phyloP scores from a whole-genome alignment of 225 moss, liverwort and hornwort species.

The Polytrichum commune region DNA sequence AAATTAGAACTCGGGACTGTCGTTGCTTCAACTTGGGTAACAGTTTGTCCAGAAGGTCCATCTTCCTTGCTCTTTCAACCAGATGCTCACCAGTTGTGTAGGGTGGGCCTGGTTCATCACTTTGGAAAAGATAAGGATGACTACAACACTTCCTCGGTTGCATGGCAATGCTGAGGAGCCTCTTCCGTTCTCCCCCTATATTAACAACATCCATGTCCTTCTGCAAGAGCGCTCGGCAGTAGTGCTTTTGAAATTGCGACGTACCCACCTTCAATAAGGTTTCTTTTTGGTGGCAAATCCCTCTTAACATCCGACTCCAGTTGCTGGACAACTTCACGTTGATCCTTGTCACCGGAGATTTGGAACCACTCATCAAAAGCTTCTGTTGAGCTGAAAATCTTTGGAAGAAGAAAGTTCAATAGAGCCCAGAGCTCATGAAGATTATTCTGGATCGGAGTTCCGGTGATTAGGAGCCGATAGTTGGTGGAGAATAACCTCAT shows the following conservation, averaged over 20 bases:
- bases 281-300: slow-evolving; percentile 95
- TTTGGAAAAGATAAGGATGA: slow-evolving; percentile 97
- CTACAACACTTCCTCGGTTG: slow-evolving; percentile 97
- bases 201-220: slow-evolving; percentile 99
- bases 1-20: slow-evolving; percentile 91
- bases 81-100: slow-evolving; percentile 93
- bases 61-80: slow-evolving; percentile 91
- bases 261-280: slow-evolving; percentile 97
- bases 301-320: slow-evolving; percentile 97
- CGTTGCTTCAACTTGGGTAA: slow-evolving; percentile 93
- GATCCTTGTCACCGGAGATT: slow-evolving; percentile 95
- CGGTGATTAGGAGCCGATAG: slow-evolving; percentile 86
- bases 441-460: slow-evolving; percentile 96
- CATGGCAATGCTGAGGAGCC: slow-evolving; percentile 98
- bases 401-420: slow-evolving; percentile 89
- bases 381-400: slow-evolving; percentile 95
- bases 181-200: slow-evolving; percentile 92
- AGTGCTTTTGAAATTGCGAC: slow-evolving; percentile 95
- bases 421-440: slow-evolving; percentile 98
- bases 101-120: slow-evolving; percentile 94
- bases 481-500: slow-evolving; percentile 95
- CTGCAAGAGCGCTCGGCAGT: slow-evolving; percentile 91
- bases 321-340: slow-evolving; percentile 98
- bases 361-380: slow-evolving; percentile 99
- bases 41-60: slow-evolving; percentile 95